Base-by-base conservation (phyloP, 2,329 filamentous ascomycete species). In the Leptographium wingfieldii region DNA sequence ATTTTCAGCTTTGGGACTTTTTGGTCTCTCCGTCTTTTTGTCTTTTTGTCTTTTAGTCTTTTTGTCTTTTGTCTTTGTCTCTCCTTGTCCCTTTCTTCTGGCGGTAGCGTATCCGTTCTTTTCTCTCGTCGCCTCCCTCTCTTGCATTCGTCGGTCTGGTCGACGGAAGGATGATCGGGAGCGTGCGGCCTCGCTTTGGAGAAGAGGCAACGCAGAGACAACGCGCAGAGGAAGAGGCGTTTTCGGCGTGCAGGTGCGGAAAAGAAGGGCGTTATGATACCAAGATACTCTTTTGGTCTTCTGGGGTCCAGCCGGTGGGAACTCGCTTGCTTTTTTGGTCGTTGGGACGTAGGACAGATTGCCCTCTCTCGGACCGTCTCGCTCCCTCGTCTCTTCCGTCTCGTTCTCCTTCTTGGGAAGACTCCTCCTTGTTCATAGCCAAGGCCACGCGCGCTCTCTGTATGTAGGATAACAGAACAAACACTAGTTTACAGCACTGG, bases 261-360 rank as follows among this genome's bases (percentile, higher is more conserved):
- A 58, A 58, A 57, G 55, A 49, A n/a, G 54, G 54, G 29, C 43
- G 31, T 5, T 19, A 57, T 57, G 55, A 49, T 56, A 57, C 55
- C 55, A 56, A 57, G 43, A 56, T 25, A 5, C n/a, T 46, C 22
- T 38, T 38, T 38, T 48, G 22, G n/a, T 56, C 38, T 33, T 56
- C 22, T 46, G 35, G 51, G 25, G 22, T 51, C 48, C 48, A 10
- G 48, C 48, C 48, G 48, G 48, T 51, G 25, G n/a, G 22, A 27
- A 51, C 12, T 29, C 12, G 48, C 48, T 27, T 49, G n/a, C 11
- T n/a, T 10, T 25, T 49, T 49, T 27, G 6, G 46, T 25, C 5
- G 9, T 49, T 22, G 10, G 33, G 5, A 9, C 33, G 33, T 9
- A 35, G 10, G 6, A 11, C 33, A 35, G 33, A 35, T 35, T 5